Percentiles rank a stretch among this genome's conserved stretches.
Conservation (phyloP, 495 filamentous ascomycete species). For the Daldinia grandis region DNA sequence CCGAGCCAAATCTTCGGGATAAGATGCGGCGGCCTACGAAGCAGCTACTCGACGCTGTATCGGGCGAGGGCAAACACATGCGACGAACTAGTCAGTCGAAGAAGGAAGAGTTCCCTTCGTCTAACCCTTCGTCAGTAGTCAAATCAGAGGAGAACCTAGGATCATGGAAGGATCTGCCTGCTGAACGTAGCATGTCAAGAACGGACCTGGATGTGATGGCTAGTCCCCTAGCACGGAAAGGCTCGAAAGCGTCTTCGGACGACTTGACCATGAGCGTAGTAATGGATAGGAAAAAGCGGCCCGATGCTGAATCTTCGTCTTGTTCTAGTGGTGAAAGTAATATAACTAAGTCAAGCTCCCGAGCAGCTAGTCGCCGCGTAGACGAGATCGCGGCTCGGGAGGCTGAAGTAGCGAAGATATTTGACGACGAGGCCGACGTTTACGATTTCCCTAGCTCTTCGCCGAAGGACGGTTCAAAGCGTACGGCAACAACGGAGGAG, state of each 20-base stretch:
- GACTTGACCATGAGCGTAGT: constrained; percentile 44
- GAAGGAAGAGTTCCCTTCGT: constrained; percentile 40
- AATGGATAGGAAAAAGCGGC: constrained; percentile 46
- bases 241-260: constrained; percentile 23
- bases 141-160: constrained; percentile 37
- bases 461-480: constrained; percentile 30
- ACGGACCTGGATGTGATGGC: constrained; percentile 30
- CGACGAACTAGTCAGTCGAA: constrained; percentile 48
- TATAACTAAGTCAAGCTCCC: constrained; percentile 16
- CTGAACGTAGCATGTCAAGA: constrained; percentile 12
- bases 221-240: constrained; percentile 42
- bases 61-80: constrained; percentile 58
- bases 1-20: constrained; percentile 81
- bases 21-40: constrained; percentile 89
- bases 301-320: constrained; percentile 25
- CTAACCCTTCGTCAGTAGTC: constrained; percentile 33
- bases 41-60: constrained; percentile 75
- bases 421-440: constrained; percentile 37
- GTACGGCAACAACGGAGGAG: constrained; percentile 18
- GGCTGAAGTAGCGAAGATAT: constrained; percentile 35
- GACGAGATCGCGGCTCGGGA: constrained; percentile 42
- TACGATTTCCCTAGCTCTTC: constrained; percentile 50
- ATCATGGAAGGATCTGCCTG: constrained; percentile 35
- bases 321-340: background rate
- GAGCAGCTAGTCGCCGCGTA: constrained; percentile 35